Evolutionary conservation across 768 basidiomycete genomes (phyloP), one percentile per base, ranked within the genome.

Genomic region (Rhizopogon rudus): DNA sequence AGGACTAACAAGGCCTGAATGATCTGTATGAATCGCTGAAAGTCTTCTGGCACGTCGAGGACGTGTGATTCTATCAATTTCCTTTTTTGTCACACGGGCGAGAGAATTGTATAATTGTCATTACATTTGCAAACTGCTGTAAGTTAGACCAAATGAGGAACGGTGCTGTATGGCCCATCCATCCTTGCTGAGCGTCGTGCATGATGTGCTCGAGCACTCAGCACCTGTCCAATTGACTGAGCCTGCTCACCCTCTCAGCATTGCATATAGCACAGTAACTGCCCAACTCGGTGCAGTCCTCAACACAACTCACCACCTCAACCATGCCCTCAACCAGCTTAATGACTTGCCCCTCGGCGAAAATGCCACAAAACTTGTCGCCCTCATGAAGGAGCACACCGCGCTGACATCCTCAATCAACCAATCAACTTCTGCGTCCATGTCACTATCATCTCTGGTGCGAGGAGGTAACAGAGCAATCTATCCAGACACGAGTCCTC

Each of bases 361-460:
- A 57, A 75, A 80, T 29, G 84, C 86, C 48, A 77, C 84, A 13
- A 90, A 88, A 61, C 75, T 88, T 6, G 75, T 87, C 35, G 87
- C 87, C 14, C 74, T 83, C 25, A 73, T 88, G 61, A 81, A 85
- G 29, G 85, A 91, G 64, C 79, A 84, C 57, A 77, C 84, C 0
- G 70, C 80, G n/a, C 61, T 68, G 22, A 63, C 60, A 13, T 56
- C 66, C 0, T 71, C 68, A 46, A 68, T 70, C n/a, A 37, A 62
- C 0, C 41, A 58, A 1, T 67, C 69, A 1, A 61, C 69, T 49
- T 57, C 60, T 17, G 44, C 63, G 13, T 65, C 61, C 16, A 20
- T 53, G 10, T 58, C 61, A 7, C 61, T 69, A 49, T 55, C 49
- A 20, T 52, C 67, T 48, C 33, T 48, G 20, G 7, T 48, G 8